These are phyloP conservation scores for Grigorovia yakushimaensis DNA, from an alignment of 805 yeast genomes.

Conservation along the genomic window DNA sequence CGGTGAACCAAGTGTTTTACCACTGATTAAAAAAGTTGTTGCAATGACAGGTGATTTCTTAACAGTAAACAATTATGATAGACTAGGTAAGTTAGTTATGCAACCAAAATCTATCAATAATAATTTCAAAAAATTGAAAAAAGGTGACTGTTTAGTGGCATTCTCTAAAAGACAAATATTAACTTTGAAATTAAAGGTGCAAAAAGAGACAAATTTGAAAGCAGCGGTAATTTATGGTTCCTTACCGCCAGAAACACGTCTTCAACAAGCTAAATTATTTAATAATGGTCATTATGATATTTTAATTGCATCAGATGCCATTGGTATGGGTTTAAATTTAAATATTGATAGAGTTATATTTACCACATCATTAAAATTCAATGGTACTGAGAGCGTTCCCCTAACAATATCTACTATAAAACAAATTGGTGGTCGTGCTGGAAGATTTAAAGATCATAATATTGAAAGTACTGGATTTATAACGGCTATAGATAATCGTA, in stretches of 20 bases:
- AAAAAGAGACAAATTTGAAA: constrained; percentile 46
- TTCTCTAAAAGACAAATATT: constrained; percentile 71
- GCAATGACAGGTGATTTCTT: constrained; percentile 71
- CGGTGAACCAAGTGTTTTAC: constrained; percentile 85
- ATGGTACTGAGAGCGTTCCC: constrained; percentile 43
- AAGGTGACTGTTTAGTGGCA: constrained; percentile 86
- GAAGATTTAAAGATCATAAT: constrained; percentile 44
- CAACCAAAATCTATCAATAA: constrained; percentile 33
- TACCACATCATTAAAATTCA: constrained; percentile 54
- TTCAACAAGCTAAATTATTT: constrained; percentile 70
- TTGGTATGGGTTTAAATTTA: constrained; percentile 94
- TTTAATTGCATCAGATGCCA: constrained; percentile 92
- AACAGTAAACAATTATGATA: constrained; percentile 56
- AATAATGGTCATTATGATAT: constrained; percentile 72
- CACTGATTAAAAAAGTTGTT: constrained; percentile 49
- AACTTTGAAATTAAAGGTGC: constrained; percentile 59
- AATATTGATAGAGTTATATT: constrained; percentile 76
- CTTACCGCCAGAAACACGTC: constrained; percentile 88
- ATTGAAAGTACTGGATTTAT: constrained; percentile 38
- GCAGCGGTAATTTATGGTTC: constrained; percentile 94
- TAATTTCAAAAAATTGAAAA: constrained; percentile 22
- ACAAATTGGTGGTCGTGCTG: constrained; percentile 96
- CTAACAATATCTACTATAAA: constrained; percentile 62
- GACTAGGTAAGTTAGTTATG: constrained; percentile 64
- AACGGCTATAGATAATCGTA: constrained; percentile 39